Percentiles rank a stretch among this genome's conserved stretches.
These are phyloP conservation scores for Monosporascus ibericus DNA, from an alignment of 2,329 filamentous ascomycete genomes.

Conservation along the genomic window DNA sequence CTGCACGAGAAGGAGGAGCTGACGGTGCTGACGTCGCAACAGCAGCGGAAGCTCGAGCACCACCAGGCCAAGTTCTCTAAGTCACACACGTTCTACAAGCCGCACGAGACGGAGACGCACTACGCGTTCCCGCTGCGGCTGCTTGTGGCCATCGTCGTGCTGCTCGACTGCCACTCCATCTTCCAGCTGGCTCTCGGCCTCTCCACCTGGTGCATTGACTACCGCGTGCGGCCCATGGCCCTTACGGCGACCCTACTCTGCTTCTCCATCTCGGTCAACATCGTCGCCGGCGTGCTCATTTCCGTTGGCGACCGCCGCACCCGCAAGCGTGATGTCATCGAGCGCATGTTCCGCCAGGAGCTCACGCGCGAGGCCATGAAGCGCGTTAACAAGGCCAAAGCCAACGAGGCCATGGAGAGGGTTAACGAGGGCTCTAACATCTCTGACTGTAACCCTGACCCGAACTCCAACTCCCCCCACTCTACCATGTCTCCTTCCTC, in stretches of 20 bases:
- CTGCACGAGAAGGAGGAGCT: constrained; percentile 41
- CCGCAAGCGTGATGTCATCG: constrained; percentile 79
- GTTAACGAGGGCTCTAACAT: too few species aligned
- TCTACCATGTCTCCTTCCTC: too few species aligned
- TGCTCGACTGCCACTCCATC: constrained; percentile 73
- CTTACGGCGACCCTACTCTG: constrained; percentile 77
- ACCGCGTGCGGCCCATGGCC: constrained; percentile 61
- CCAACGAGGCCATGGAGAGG: not conserved
- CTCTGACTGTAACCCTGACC: too few species aligned
- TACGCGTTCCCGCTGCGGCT: constrained; percentile 69
- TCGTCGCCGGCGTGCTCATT: constrained; percentile 70
- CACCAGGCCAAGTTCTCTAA: constrained; percentile 76
- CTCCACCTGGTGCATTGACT: constrained; percentile 73
- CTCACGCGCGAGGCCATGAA: constrained; percentile 51
- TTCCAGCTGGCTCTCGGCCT: constrained; percentile 75
- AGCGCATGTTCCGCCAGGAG: constrained; percentile 70
- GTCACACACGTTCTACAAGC: constrained; percentile 84
- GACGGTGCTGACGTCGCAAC: constrained; percentile 57
- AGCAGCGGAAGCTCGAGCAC: constrained; percentile 65
- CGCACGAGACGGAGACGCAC: constrained; percentile 78
- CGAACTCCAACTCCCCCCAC: too few species aligned
- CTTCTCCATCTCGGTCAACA: constrained; percentile 72
- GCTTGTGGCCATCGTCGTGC: constrained; percentile 69
- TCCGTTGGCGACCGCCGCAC: constrained; percentile 69
- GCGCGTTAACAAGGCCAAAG: not conserved